Evolutionary conservation across 2,329 filamentous ascomycete species (phyloP), one percentile per base, ranked within the genome.

Genomic region (Lizonia empirigonia): DNA sequence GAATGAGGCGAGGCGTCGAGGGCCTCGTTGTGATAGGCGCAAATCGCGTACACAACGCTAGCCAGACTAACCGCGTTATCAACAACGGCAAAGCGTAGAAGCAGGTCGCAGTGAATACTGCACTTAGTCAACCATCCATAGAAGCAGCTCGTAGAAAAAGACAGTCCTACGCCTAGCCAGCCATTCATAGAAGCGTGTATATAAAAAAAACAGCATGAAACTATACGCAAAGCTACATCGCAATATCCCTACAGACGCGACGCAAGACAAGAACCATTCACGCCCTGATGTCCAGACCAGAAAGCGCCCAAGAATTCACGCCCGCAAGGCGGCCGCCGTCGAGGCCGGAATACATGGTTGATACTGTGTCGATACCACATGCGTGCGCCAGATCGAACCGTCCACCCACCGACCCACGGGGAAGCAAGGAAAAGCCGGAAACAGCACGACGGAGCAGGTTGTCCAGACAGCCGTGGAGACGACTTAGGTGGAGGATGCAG

Each of bases 211-310:
- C n/a, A n/a, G 8, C 15, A 22, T 23, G 22, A 16, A 13, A 36
- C 45, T 45, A 51, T 36, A 35, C 23, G 30, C 15, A 40, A 18
- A 36, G 48, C 48, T 35, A 51, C 41, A 36, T 15, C 26, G 36
- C 35, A 26, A 35, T 51, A 51, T 45, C 36, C 30, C 32, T 51
- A 45, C 48, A 51, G 36, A 30, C 18, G 29, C 39, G 22, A 34
- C 35, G 29, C 24, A 23, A 32, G 18, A 45, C 23, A 27, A 33
- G 30, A 37, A n/a, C 15, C n/a, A 29, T 19, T 24, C 22, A 13
- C 35, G 41, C 48, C 53, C 50, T 53, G 51, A 55, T 58, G 44
- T 44, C 58, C 60, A 50, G 60, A 58, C 48, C 54, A 59, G 50
- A 62, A n/a, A 42, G 34, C 23, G 38, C 41, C 48, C 34, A 16